Percentiles rank a stretch among this genome's conserved stretches.
These are phyloP conservation scores for Linderniella brevidens DNA, from an alignment of 257 asterid genomes.

Conservation along the genomic window DNA sequence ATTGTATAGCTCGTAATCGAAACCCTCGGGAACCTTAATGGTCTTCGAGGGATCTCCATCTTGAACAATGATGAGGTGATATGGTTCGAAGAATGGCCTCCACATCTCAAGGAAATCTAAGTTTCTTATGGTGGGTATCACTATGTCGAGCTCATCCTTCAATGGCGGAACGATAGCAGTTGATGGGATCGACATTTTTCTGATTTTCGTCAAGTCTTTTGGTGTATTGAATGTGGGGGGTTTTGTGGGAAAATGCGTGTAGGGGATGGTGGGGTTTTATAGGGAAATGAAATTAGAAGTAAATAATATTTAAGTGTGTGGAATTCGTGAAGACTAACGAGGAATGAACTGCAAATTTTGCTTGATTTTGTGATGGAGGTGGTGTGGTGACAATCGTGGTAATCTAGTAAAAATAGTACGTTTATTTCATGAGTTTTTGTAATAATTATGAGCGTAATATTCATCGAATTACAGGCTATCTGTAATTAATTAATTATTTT, in stretches of 20 bases:
- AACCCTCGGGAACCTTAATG: slow-evolving; percentile 26
- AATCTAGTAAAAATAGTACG: too few species aligned
- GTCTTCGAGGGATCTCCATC: slow-evolving; percentile 24
- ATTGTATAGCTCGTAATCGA: slow-evolving; percentile 25
- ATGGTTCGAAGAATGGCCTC: slow-evolving; percentile 30
- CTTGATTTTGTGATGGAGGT: too few species aligned
- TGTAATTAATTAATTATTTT: too few species aligned
- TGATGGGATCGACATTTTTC: slow-evolving; percentile 6
- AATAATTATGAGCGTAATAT: too few species aligned
- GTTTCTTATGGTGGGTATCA: slow-evolving; percentile 28
- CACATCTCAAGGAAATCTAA: slow-evolving; percentile 24
- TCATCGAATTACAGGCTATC: too few species aligned
- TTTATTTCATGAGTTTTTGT: too few species aligned
- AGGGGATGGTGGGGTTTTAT: too few species aligned
- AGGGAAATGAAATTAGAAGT: too few species aligned
- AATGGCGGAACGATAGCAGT: slow-evolving; percentile 13
- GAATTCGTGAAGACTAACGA: too few species aligned
- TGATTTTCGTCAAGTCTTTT: neutral
- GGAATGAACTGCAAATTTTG: too few species aligned
- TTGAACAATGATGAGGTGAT: slow-evolving; percentile 30
- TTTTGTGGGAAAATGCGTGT: neutral
- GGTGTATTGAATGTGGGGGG: neutral
- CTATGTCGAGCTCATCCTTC: slow-evolving; percentile 27
- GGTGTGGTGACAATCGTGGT: too few species aligned
- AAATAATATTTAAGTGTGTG: too few species aligned